Evolutionary conservation across 2,329 filamentous ascomycete genomes (phyloP), one percentile per base, ranked within the genome.

Genomic region (Sporothrix curviconia): DNA sequence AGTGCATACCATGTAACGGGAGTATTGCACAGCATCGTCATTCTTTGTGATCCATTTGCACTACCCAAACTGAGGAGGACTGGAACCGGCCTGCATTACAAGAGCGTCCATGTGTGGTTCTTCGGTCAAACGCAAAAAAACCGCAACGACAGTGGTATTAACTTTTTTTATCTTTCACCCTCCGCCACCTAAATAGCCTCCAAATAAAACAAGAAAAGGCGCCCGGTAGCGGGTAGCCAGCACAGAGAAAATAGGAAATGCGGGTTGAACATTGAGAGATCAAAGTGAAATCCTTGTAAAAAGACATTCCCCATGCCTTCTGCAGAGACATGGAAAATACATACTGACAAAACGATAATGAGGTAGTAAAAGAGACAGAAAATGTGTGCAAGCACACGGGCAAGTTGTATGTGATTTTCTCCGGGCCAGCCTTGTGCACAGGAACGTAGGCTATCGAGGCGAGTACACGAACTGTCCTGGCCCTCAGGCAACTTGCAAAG

Each of bases 71-170:
- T 7, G n/a, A 22, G 2, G 22, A 11, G 30, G 12, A 22, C 12
- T 25, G 24, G 32, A 24, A 50, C 11, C 28, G 28, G 11, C 5
- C 28, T n/a, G 6, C 15, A 7, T 12, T 7, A n/a, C 11, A 7
- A 17, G 17, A 24, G 19, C 15, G 12, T 36, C 28, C 44, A 7
- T 24, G 22, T n/a, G 47, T 39, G 32, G 11, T 15, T 51, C 8
- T 32, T 4, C 39, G 12, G 19, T 19, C 47, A 51, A 51, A 17
- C 25, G 7, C 11, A 47, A 40, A 8, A 50, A 36, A 15, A 39
- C 14, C 47, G 46, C 32, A 37, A 51, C 22, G 8, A 51, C 47
- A 51, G 49, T 51, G 49, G 49, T 51, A 51, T 51, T 40, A 51
- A 51, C 49, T 51, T 51, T 47, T 51, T 22, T 22, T 37, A 36